Evolutionary conservation across 768 basidiomycete genomes (phyloP), one percentile per base, ranked within the genome.

Genomic region (Candolleomyces efflorescens): DNA sequence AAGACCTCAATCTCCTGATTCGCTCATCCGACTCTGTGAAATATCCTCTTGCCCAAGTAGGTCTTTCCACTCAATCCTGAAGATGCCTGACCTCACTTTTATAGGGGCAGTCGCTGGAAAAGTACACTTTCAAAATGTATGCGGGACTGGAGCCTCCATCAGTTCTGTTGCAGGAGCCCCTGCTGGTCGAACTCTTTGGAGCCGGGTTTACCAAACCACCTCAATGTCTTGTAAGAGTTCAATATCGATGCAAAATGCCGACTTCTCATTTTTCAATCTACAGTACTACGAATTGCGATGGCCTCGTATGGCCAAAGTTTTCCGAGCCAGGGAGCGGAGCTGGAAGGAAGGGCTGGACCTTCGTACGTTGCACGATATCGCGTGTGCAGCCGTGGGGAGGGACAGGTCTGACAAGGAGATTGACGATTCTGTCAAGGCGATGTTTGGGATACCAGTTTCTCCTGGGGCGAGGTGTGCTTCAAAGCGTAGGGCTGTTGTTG

Each of bases 281-380:
- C 39, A 93, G 91, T 77, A 86, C 64, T 94, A 94, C 66, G 90
- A 90, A 61, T 75, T 94, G 4, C 86, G 94, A 20, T 95, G 89
- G 68, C 91, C 94, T 0, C 78, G 94, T 50, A 77, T 95, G 27
- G 79, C 79, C 36, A 94, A 94, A 66, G 71, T 86, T 1, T 82
- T 82, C 67, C 82, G 86, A 6, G 64, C 73, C 0, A 69, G 67
- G 22, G 89, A 92, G 59, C 81, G 92, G 17, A 67, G 73, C n/a
- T 92, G 89, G 86, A 71, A 67, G 36, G 83, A 86, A 36, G 79
- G 79, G 18, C 64, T 79, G 27, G 73, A 75, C 22, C 71, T 86
- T 3, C 69, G 77, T 20, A 75, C 76, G 18, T 69, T 88, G 13
- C 81, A 87, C 58, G 66, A 68, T 2, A 77, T 85, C 56, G 89